These are phyloP conservation scores for Anthracocystis walkeri DNA, from an alignment of 1,284 basidiomycete species.

Conservation along the genomic window DNA sequence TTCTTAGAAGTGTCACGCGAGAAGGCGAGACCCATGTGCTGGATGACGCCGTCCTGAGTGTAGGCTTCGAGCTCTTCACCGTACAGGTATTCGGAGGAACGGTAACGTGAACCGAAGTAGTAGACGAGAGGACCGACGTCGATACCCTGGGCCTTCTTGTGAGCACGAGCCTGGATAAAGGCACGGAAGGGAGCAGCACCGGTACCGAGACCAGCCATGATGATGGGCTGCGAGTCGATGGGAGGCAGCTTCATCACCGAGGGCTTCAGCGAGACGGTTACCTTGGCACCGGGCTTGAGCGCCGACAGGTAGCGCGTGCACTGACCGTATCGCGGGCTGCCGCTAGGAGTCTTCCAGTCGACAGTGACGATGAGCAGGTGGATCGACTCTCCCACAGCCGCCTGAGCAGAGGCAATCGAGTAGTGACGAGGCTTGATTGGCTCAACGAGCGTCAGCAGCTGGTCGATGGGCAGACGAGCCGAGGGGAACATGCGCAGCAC, in stretches of 20 bases:
- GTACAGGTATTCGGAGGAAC: slow-evolving; percentile 94
- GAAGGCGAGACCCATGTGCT: slow-evolving; percentile 92
- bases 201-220: slow-evolving; percentile 98
- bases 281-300: slow-evolving; percentile 86
- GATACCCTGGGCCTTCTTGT: slow-evolving; percentile 80
- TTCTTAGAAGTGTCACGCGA: slow-evolving; percentile 91
- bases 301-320: slow-evolving; percentile 93
- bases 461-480: slow-evolving; percentile 80
- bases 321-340: slow-evolving; percentile 86
- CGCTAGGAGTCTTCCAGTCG: slow-evolving; percentile 88
- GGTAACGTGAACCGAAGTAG: slow-evolving; percentile 97
- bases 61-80: slow-evolving; percentile 82
- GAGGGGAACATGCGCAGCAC: slow-evolving; percentile 83
- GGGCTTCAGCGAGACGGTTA: slow-evolving; percentile 97
- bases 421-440: slow-evolving; percentile 93
- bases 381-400: slow-evolving; percentile 91
- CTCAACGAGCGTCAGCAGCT: slow-evolving; percentile 83
- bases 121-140: slow-evolving; percentile 91
- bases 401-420: slow-evolving; percentile 94
- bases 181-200: slow-evolving; percentile 98
- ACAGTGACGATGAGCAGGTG: slow-evolving; percentile 96
- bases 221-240: slow-evolving; percentile 86
- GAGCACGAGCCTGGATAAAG: slow-evolving; percentile 93
- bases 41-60: slow-evolving; percentile 84
- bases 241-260: slow-evolving; percentile 99